Evolutionary conservation across 2,329 filamentous ascomycete species (phyloP).

Genomic region (Hymenoscyphus scutula): DNA sequence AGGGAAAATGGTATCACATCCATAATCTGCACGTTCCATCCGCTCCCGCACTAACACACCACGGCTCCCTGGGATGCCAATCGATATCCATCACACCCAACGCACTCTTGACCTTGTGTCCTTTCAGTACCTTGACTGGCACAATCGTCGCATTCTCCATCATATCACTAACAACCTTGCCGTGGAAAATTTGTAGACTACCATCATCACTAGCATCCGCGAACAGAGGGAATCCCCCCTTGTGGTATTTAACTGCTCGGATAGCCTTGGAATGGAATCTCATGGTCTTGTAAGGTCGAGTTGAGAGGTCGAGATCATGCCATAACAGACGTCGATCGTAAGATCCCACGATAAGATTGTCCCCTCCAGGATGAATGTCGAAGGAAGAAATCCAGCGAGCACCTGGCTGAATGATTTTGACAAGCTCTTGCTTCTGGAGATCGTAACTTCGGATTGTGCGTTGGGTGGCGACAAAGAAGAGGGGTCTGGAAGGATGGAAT

Average conservation of each 20-base stretch:
- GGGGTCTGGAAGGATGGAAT: conserved; percentile 89
- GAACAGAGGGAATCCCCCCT: conserved; percentile 76
- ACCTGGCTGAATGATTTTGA: conserved; percentile 91
- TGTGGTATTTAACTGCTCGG: conserved; percentile 83
- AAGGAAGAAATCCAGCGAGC: conserved; percentile 94
- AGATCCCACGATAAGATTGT: conserved; percentile 90
- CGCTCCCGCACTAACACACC: conserved; percentile 90
- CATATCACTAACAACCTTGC: conserved; percentile 88
- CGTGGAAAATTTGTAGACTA: conserved; percentile 92
- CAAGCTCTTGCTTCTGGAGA: conserved; percentile 82
- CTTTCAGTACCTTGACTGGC: conserved; percentile 87
- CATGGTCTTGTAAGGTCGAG: conserved; percentile 91
- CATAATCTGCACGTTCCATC: conserved; percentile 91
- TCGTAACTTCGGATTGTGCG: conserved; percentile 93
- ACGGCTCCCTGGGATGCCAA: conserved; percentile 93
- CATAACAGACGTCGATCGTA: conserved; percentile 93
- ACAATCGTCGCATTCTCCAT: conserved; percentile 97
- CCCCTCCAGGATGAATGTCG: conserved; percentile 87
- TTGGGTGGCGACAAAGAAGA: conserved; percentile 96
- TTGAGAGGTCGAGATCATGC: conserved; percentile 93
- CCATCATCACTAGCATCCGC: conserved; percentile 95
- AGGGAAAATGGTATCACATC: conserved; percentile 50
- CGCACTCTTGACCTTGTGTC: conserved; percentile 82
- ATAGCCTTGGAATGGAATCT: conserved; percentile 93
- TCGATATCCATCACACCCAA: conserved; percentile 91